phyloP scores from a whole-genome alignment of 352 stramenopile species.

The Pythium rhizo-oryzae region DNA sequence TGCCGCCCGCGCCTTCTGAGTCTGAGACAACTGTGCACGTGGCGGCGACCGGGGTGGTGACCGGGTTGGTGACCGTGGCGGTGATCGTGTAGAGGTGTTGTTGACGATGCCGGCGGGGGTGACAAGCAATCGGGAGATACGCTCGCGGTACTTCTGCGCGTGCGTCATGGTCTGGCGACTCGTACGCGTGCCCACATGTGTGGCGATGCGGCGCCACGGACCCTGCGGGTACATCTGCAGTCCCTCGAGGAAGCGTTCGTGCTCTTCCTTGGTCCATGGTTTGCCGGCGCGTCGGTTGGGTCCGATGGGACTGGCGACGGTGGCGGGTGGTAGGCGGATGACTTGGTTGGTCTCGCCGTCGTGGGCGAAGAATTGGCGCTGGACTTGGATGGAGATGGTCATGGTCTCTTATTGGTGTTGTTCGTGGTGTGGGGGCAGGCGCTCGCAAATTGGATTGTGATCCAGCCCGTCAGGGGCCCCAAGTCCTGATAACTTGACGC shows the following conservation, averaged over 20 bases:
- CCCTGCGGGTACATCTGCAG: conserved; percentile 51
- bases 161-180: conserved; percentile 59
- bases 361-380: conserved; percentile 20
- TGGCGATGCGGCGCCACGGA: conserved; percentile 51
- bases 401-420: conserved; percentile 11
- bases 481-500: no score
- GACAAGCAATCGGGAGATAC: conserved; percentile 35
- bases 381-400: conserved; percentile 10
- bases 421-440: neutral
- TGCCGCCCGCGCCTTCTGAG: no score
- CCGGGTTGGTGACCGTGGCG: no score
- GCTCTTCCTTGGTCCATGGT: conserved; percentile 49
- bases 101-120: neutral
- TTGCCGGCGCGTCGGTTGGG: conserved; percentile 8
- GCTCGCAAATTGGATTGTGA: conserved; percentile 1
- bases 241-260: conserved; percentile 49
- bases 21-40: neutral
- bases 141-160: conserved; percentile 59
- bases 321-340: conserved; percentile 16
- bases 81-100: no score
- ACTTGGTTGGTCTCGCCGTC: conserved; percentile 11
- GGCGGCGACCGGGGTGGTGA: no score
- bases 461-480: neutral
- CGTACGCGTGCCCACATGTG: conserved; percentile 48
- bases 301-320: conserved; percentile 3